Conservation (phyloP, 2,329 filamentous ascomycete genomes). For the Penicillium frequentans region DNA sequence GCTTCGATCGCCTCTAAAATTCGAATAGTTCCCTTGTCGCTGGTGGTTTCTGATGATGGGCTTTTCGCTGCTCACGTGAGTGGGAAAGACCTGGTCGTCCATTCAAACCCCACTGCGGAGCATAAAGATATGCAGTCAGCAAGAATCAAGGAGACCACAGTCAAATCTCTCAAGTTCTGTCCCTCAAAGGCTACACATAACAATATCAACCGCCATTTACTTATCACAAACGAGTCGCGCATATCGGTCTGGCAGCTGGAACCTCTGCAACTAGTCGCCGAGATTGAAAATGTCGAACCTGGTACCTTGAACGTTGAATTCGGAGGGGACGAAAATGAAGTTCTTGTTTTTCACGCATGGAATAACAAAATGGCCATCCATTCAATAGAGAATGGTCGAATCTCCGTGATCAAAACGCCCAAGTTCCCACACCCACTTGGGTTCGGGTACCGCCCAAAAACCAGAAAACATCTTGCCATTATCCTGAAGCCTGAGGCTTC, state of each 20-base stretch:
- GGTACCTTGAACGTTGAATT: conserved; percentile 40
- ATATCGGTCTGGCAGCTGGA: conserved; percentile 39
- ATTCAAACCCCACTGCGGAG: conserved; percentile 30
- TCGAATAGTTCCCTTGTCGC: conserved; percentile 12
- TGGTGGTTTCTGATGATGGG: conserved; percentile 33
- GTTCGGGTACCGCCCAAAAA: conserved; percentile 42
- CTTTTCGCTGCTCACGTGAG: conserved; percentile 28
- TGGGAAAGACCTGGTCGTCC: conserved; percentile 35
- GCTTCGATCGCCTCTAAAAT: not conserved
- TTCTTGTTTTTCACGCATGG: conserved; percentile 42
- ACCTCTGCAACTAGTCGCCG: conserved; percentile 37
- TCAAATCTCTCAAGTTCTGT: conserved; percentile 35
- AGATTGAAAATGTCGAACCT: conserved; percentile 42
- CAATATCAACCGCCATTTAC: conserved; percentile 29
- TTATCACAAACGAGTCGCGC: conserved; percentile 35
- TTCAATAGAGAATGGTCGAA: conserved; percentile 35
- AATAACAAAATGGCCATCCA: conserved; percentile 40
- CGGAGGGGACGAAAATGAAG: conserved; percentile 36
- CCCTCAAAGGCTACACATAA: conserved; percentile 4
- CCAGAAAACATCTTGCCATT: conserved; percentile 37
- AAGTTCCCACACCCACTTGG: conserved; percentile 39
- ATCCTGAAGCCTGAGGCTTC: conserved; percentile 39
- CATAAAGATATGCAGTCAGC: conserved; percentile 32
- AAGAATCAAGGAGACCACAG: conserved; percentile 31
- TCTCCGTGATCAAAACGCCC: conserved; percentile 40